Base-by-base conservation (phyloP, 345 rosid genomes). In the Adansonia digitata region DNA sequence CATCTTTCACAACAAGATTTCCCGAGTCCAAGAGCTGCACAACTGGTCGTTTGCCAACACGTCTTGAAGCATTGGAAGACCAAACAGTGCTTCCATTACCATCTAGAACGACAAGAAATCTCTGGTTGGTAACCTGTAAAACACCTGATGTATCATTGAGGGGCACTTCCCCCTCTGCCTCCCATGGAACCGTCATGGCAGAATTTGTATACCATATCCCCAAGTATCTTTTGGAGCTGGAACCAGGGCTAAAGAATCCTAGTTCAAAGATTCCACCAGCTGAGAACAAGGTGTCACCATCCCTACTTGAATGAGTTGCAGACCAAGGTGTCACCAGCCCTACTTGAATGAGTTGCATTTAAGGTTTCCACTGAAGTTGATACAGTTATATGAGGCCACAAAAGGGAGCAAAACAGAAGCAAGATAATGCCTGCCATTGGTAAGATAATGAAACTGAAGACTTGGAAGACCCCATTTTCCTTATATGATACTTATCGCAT, bases 181-280 rank as follows among this genome's bases (percentile, higher is more conserved):
- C 26, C 57, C 57, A 53, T 20, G 57, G 57, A 53, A 53, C 13
- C 26, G 27, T n/a, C 12, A 27, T 53, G 57, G 5, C 20, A 2
- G 57, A 53, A 53, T 56, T 75, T n/a, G n/a, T n/a, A 81, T 84
- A 84, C 85, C 85, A 83, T 26, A 84, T 83, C n/a, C 86, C 88
- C 26, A 84, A 42, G 65, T 84, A 86, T 43, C 79, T 68, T 8
- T 80, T 79, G 1, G 13, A 17, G 17, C 82, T 79, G 20, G 35
- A 71, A 2, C 63, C 26, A 22, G 72, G 77, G 71, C 56, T 81
- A 51, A 81, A 81, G 48, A 84, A 84, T 37, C 84, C 84, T 2
- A 84, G 74, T 17, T 78, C 77, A 20, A 78, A 84, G 9, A 17
- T 51, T 57, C 51, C 67, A 24, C 63, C 55, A 0, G 73, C 68